These are phyloP conservation scores for Ganoderma sinense DNA, from an alignment of 1,284 basidiomycete genomes.

Conservation along the genomic window DNA sequence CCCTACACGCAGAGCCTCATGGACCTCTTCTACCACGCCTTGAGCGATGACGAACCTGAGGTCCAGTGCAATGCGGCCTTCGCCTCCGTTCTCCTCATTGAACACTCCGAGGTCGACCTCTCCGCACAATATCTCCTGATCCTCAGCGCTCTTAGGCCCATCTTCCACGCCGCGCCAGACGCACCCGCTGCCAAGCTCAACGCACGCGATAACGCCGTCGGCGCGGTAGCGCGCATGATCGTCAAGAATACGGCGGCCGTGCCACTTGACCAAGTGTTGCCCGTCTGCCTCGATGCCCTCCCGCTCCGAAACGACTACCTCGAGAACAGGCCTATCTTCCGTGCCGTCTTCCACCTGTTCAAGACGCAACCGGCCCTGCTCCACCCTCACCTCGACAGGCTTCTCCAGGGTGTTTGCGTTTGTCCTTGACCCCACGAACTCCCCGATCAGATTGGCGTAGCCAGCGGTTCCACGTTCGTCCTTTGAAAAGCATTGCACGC, in stretches of 20 bases:
- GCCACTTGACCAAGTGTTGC: constrained; percentile 92
- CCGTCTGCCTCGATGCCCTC: constrained; percentile 83
- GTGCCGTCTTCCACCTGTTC: constrained; percentile 90
- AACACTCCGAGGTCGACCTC: constrained; percentile 88
- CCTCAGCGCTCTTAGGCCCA: constrained; percentile 82
- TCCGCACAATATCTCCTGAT: constrained; percentile 85
- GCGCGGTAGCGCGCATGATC: constrained; percentile 91
- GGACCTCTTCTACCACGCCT: constrained; percentile 84
- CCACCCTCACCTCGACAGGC: constrained; percentile 80
- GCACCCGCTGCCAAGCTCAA: constrained; percentile 74
- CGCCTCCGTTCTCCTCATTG: constrained; percentile 91
- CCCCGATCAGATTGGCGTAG: constrained; percentile 80
- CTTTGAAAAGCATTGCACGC: no score
- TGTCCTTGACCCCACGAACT: constrained; percentile 79
- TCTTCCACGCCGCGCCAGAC: constrained; percentile 78
- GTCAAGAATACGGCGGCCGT: constrained; percentile 83
- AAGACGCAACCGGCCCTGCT: constrained; percentile 76
- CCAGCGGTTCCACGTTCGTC: no score
- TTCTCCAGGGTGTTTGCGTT: constrained; percentile 87
- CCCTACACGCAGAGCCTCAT: constrained; percentile 88
- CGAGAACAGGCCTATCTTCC: constrained; percentile 92
- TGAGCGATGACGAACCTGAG: constrained; percentile 88
- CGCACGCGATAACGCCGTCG: constrained; percentile 95
- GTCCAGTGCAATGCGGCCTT: constrained; percentile 98
- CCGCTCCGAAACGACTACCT: constrained; percentile 91